Conservation (phyloP, 2,329 filamentous ascomycete species). For the Botryosphaeria agaves region DNA sequence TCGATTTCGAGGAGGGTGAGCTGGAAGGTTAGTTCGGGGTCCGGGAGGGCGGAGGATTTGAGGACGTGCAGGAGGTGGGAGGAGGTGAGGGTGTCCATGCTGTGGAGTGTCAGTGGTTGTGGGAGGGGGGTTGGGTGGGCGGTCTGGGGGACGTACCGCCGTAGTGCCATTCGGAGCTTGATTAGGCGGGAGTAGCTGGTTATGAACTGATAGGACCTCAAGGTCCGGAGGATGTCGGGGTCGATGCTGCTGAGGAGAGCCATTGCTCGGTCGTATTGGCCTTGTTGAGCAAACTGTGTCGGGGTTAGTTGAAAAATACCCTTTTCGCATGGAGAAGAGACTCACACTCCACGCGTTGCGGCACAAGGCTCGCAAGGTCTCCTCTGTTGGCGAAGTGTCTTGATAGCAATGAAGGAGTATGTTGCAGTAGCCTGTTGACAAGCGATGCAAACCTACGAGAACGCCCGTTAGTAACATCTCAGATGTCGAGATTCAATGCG, state of each 20-base stretch:
- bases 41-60: conserved; percentile 30
- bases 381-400: conserved; percentile 49
- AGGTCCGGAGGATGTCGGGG: conserved; percentile 45
- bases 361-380: conserved; percentile 58
- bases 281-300: conserved; percentile 41
- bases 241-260: conserved; percentile 41
- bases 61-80: conserved; percentile 40
- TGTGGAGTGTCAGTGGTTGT: conserved; percentile 9
- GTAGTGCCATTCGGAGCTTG: conserved; percentile 45
- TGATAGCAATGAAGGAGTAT: conserved; percentile 60
- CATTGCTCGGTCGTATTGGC: conserved; percentile 54
- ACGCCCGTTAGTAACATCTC: not conserved
- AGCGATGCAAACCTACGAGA: conserved; percentile 31
- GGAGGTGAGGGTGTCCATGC: conserved; percentile 39
- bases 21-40: conserved; percentile 42
- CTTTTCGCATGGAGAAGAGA: no score
- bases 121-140: conserved; percentile 1
- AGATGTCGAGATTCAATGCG: conserved; percentile 2
- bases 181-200: conserved; percentile 49
- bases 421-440: conserved; percentile 47
- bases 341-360: conserved; percentile 46
- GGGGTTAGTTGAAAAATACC: no score
- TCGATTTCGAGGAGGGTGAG: conserved; percentile 44
- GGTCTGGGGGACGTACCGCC: conserved; percentile 20
- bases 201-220: conserved; percentile 64